These are phyloP conservation scores for Phytophthora palmivora DNA, from an alignment of 352 stramenopile species.

Conservation along the genomic window DNA sequence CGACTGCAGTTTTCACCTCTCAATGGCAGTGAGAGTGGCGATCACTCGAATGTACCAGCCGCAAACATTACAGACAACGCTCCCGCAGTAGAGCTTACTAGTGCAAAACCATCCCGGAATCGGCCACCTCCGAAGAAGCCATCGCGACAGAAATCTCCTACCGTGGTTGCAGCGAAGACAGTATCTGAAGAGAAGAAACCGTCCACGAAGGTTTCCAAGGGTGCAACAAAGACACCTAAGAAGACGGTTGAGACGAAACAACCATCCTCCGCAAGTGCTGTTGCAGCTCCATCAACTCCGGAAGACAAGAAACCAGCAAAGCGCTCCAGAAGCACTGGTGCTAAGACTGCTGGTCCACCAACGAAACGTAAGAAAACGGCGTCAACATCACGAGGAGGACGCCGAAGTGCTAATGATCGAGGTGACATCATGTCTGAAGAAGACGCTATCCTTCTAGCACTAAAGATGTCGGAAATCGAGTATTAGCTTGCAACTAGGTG, in stretches of 20 bases:
- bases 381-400: constrained; percentile 9
- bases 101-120: not conserved
- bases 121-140: not conserved
- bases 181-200: not conserved
- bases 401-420: constrained; percentile 20
- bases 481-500: constrained; percentile 28
- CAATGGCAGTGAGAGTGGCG: constrained; percentile 16
- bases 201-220: not conserved
- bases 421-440: constrained; percentile 38
- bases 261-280: constrained; percentile 8
- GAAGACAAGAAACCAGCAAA: constrained; percentile 25
- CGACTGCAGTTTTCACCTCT: constrained; percentile 31
- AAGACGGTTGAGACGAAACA: constrained; percentile 3
- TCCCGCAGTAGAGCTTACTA: not conserved
- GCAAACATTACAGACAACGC: constrained; percentile 6
- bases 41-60: constrained; percentile 6
- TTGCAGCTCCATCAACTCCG: not conserved
- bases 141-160: not conserved
- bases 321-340: constrained; percentile 17
- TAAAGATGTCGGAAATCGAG: constrained; percentile 51
- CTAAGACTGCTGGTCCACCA: constrained; percentile 9
- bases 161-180: not conserved
- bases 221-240: constrained; percentile 5
- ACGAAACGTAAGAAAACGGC: constrained; percentile 35
- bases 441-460: constrained; percentile 44